These are phyloP conservation scores for Elongisporangium prolatum DNA, from an alignment of 352 stramenopile genomes.

Conservation along the genomic window DNA sequence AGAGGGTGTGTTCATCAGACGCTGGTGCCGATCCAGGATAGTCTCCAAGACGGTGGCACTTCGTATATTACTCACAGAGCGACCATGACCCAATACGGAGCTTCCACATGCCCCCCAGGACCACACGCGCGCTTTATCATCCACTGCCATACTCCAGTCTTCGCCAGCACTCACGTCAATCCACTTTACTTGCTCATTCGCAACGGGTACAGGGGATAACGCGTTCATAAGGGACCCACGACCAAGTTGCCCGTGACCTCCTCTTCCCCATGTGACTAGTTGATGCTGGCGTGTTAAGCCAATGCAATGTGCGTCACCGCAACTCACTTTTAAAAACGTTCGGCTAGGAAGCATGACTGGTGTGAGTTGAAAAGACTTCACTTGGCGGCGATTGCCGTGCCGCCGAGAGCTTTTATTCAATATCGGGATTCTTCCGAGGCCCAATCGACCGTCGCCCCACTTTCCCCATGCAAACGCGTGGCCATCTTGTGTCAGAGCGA, in stretches of 20 bases:
- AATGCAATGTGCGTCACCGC: slow-evolving; percentile 76
- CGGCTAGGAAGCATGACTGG: slow-evolving; percentile 9
- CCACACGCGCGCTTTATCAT: slow-evolving; percentile 59
- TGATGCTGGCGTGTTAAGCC: slow-evolving; percentile 44
- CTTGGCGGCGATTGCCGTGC: slow-evolving; percentile 35
- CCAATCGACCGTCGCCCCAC: slow-evolving; percentile 67
- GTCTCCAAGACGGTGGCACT: slow-evolving; percentile 27
- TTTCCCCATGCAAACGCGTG: slow-evolving; percentile 79
- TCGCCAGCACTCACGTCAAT: slow-evolving; percentile 62
- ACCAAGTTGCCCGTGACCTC: slow-evolving; percentile 76
- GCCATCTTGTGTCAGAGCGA: slow-evolving; percentile 52
- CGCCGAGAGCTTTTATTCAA: slow-evolving; percentile 31
- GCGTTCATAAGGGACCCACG: slow-evolving; percentile 38
- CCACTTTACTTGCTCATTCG: neutral
- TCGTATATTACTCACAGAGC: slow-evolving; percentile 11
- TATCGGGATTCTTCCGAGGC: slow-evolving; percentile 56
- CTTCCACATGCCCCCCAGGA: slow-evolving; percentile 71
- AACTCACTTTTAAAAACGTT: slow-evolving; percentile 41
- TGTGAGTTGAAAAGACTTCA: slow-evolving; percentile 54
- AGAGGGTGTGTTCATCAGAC: slow-evolving; percentile 7
- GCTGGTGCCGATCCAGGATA: slow-evolving; percentile 38
- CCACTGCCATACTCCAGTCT: slow-evolving; percentile 79
- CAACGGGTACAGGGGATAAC: slow-evolving; percentile 18
- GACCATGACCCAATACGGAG: slow-evolving; percentile 54
- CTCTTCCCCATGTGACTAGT: slow-evolving; percentile 76